Evolutionary conservation across 495 filamentous ascomycete species (phyloP).

Genomic region (Mycothermus thermophilus): DNA sequence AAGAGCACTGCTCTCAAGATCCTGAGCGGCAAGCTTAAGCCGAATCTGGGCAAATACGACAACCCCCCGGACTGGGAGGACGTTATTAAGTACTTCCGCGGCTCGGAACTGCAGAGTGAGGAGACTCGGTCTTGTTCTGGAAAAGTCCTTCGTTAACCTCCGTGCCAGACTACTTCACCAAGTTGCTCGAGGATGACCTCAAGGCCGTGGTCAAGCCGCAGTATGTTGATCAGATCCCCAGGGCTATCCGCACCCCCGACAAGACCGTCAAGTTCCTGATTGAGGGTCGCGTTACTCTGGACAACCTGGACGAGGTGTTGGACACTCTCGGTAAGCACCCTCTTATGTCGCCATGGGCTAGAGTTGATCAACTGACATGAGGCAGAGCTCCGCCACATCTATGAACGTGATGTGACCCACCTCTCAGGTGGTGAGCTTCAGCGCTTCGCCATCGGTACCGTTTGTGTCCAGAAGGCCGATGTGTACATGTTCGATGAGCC

Average conservation of each 20-base stretch:
- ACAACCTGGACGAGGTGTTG: slow-evolving; percentile 73
- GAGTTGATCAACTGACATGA: slow-evolving; percentile 11
- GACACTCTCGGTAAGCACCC: slow-evolving; percentile 47
- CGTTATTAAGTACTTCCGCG: slow-evolving; percentile 93
- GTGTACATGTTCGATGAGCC: slow-evolving; percentile 99
- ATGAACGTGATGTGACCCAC: slow-evolving; percentile 71
- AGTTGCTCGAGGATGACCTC: slow-evolving; percentile 86
- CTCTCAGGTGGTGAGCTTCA: slow-evolving; percentile 97
- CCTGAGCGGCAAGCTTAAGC: slow-evolving; percentile 94
- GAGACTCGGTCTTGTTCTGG: background rate
- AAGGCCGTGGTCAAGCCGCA: slow-evolving; percentile 98
- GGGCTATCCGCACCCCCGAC: slow-evolving; percentile 67
- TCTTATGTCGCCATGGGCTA: slow-evolving; percentile 17
- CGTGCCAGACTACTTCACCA: slow-evolving; percentile 83
- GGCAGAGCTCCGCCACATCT: slow-evolving; percentile 69
- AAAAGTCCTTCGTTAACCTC: slow-evolving; percentile 1
- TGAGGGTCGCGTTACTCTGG: slow-evolving; percentile 55
- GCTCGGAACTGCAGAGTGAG: slow-evolving; percentile 91
- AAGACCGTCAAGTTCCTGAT: slow-evolving; percentile 66
- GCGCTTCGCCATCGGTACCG: slow-evolving; percentile 88
- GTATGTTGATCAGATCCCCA: slow-evolving; percentile 95
- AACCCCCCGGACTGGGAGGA: slow-evolving; percentile 99
- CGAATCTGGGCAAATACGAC: slow-evolving; percentile 86
- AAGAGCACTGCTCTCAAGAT: slow-evolving; percentile 98
- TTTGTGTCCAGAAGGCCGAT: slow-evolving; percentile 92